A percentile compares a stretch with the other conserved stretches of the same genome.
These are phyloP conservation scores for Danielozyma ontarioensis DNA, from an alignment of 805 yeast genomes.

Conservation along the genomic window DNA sequence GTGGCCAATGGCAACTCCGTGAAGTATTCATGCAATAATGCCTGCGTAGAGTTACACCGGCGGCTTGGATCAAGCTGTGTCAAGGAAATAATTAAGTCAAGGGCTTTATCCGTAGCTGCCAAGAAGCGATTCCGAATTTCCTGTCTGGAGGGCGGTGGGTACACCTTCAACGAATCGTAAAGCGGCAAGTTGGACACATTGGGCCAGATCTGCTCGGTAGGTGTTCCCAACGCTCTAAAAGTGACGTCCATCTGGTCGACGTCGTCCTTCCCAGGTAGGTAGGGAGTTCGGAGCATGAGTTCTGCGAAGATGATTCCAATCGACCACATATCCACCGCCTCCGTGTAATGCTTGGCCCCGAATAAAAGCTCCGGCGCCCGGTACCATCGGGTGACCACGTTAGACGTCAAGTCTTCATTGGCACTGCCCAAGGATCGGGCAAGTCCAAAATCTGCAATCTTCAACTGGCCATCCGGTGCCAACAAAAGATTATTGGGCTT, in stretches of 20 bases:
- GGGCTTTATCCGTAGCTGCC: slow-evolving; percentile 84
- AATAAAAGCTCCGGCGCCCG: slow-evolving; percentile 64
- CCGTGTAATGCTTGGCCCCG: slow-evolving; percentile 42
- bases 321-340: slow-evolving; percentile 42
- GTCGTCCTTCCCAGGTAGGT: slow-evolving; percentile 89
- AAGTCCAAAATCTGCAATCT: slow-evolving; percentile 95
- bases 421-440: slow-evolving; percentile 79
- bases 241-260: slow-evolving; percentile 89
- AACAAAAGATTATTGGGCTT: slow-evolving; percentile 88
- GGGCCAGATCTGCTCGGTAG: slow-evolving; percentile 90
- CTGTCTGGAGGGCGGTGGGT: slow-evolving; percentile 77
- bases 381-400: slow-evolving; percentile 97
- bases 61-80: slow-evolving; percentile 73
- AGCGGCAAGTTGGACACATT: slow-evolving; percentile 75
- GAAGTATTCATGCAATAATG: slow-evolving; percentile 65
- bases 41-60: slow-evolving; percentile 60
- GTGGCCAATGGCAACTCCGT: slow-evolving; percentile 73
- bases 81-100: slow-evolving; percentile 70
- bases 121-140: slow-evolving; percentile 80
- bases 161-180: slow-evolving; percentile 66
- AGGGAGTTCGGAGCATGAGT: slow-evolving; percentile 90
- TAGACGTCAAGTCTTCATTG: slow-evolving; percentile 75
- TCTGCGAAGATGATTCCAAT: slow-evolving; percentile 80
- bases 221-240: slow-evolving; percentile 92
- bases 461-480: slow-evolving; percentile 82